phyloP scores from a whole-genome alignment of 306 rosid genomes.

The Ziziphus jujuba region DNA sequence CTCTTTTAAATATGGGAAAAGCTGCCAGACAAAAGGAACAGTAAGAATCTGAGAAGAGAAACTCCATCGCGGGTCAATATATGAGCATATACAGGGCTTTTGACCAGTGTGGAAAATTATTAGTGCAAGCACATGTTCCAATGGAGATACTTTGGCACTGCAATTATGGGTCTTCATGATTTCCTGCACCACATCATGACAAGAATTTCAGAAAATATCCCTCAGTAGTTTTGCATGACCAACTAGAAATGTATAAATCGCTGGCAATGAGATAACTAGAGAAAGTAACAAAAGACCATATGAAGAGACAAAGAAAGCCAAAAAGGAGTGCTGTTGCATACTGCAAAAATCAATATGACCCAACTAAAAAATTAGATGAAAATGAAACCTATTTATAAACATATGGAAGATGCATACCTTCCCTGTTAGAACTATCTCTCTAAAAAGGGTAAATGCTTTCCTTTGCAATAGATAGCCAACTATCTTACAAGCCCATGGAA shows the following conservation, averaged over 20 bases:
- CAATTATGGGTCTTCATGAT: conserved; percentile 26
- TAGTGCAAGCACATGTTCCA: conserved; percentile 70
- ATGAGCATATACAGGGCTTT: conserved; percentile 66
- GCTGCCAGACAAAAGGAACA: conserved; percentile 80
- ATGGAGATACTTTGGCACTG: conserved; percentile 50
- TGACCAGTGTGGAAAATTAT: conserved; percentile 70
- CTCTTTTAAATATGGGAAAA: conserved; percentile 74
- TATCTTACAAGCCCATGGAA: conserved; percentile 87
- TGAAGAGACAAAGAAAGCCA: neutral
- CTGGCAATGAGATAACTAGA: conserved; percentile 1
- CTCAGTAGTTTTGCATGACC: conserved; percentile 4
- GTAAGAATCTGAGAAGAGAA: conserved; percentile 90
- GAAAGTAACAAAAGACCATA: neutral
- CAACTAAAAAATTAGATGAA: neutral
- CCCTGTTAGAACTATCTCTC: conserved; percentile 70
- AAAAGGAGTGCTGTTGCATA: neutral
- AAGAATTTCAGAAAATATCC: conserved; percentile 23
- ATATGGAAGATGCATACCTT: conserved; percentile 50
- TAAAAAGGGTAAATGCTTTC: conserved; percentile 56
- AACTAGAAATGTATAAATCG: conserved; percentile 10
- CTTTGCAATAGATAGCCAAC: conserved; percentile 70
- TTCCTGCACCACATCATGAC: conserved; percentile 53
- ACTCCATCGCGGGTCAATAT: conserved; percentile 63
- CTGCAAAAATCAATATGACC: neutral
- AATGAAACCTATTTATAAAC: neutral